Evolutionary conservation across 129 eudicot genomes (phyloP).

Genomic region (Lonicera japonica): DNA sequence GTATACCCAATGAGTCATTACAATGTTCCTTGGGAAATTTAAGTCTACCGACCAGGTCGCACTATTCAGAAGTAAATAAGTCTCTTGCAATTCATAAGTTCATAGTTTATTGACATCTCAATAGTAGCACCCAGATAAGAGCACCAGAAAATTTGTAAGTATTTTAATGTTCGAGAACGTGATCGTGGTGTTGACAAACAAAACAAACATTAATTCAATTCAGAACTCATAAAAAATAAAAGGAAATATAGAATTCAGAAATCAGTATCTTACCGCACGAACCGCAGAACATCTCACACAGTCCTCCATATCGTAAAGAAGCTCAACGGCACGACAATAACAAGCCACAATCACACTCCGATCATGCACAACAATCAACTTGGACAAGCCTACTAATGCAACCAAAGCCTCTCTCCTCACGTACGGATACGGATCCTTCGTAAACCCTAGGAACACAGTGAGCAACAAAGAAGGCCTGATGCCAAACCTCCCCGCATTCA

Average conservation of each 20-base stretch:
- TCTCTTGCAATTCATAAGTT: too few relatives aligned
- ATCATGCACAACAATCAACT: slow-evolving; percentile 47
- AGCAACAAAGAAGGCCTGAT: slow-evolving; percentile 63
- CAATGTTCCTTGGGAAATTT: too few relatives aligned
- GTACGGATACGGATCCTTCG: slow-evolving; percentile 72
- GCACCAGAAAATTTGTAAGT: too few relatives aligned
- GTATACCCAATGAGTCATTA: too few relatives aligned
- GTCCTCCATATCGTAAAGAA: slow-evolving; percentile 56
- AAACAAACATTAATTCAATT: too few relatives aligned
- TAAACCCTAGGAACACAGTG: slow-evolving; percentile 63
- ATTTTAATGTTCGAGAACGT: too few relatives aligned
- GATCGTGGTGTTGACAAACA: too few relatives aligned
- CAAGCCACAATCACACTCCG: slow-evolving; percentile 41
- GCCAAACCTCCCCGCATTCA: slow-evolving; percentile 29
- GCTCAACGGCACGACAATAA: slow-evolving; percentile 60
- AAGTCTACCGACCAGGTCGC: too few relatives aligned
- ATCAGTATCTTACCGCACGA: slow-evolving; percentile 40
- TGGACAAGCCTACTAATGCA: slow-evolving; percentile 44
- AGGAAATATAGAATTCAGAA: neutral
- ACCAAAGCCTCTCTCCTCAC: slow-evolving; percentile 64
- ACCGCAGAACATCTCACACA: slow-evolving; percentile 64
- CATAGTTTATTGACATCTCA: too few relatives aligned
- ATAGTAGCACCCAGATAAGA: too few relatives aligned
- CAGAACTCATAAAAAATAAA: neutral
- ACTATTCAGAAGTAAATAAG: too few relatives aligned